phyloP scores from a whole-genome alignment of 2,329 filamentous ascomycete genomes.

The Cercospora sp. region DNA sequence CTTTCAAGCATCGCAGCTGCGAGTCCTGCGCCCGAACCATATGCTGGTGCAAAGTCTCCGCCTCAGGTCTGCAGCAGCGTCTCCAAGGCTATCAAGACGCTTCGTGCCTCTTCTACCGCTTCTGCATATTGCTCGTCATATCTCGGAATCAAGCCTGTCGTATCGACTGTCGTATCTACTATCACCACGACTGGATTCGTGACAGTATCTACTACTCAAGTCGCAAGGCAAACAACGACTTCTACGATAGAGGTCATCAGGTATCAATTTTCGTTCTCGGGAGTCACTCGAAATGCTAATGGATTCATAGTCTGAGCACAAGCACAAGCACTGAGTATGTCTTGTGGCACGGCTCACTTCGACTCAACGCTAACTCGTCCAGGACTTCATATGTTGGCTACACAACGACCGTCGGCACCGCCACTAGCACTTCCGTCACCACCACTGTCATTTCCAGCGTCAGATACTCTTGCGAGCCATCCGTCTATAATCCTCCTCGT shows the following conservation, averaged over 20 bases:
- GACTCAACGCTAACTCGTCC: background rate
- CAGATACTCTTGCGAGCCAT: background rate
- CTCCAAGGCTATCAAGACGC: background rate
- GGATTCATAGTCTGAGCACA: background rate
- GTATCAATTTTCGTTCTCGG: background rate
- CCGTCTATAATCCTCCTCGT: background rate
- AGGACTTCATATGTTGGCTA: background rate
- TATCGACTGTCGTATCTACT: background rate
- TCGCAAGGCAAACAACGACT: background rate
- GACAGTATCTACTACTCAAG: background rate
- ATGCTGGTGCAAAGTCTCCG: background rate
- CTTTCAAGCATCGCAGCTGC: background rate
- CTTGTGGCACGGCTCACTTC: background rate
- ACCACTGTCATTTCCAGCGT: background rate
- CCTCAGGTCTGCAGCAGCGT: background rate
- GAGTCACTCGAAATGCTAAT: background rate
- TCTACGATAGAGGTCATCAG: background rate
- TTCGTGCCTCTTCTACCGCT: background rate
- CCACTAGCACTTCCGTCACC: background rate
- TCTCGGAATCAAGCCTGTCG: background rate
- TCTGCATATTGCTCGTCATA: background rate
- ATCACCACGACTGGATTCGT: background rate
- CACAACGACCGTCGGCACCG: background rate
- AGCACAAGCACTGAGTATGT: background rate
- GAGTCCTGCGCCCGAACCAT: background rate